phyloP scores from a whole-genome alignment of 768 basidiomycete species.

The Clavulina sp. region DNA sequence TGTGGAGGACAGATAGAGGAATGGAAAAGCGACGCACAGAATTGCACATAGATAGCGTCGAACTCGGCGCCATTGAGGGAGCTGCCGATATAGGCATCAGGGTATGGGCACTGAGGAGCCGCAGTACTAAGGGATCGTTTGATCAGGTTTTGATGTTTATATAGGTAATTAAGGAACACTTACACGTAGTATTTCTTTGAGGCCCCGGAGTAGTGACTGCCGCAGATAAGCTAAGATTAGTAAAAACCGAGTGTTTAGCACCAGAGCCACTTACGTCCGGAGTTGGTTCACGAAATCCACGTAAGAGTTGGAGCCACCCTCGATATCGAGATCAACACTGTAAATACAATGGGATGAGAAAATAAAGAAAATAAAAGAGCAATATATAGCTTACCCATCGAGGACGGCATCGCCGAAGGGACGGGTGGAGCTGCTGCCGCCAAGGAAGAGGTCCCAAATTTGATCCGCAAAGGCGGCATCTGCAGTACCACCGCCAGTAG shows the following conservation, averaged over 20 bases:
- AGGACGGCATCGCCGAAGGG: slow-evolving; percentile 57
- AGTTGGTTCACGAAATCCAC: slow-evolving; percentile 39
- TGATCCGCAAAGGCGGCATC: slow-evolving; percentile 7
- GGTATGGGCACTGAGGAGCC: slow-evolving; percentile 43
- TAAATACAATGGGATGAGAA: neutral
- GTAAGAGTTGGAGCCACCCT: slow-evolving; percentile 35
- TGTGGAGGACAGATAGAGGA: neutral
- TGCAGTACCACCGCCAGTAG: slow-evolving; percentile 31
- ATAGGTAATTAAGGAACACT: neutral
- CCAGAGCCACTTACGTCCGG: slow-evolving; percentile 30
- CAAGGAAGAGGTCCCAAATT: slow-evolving; percentile 59
- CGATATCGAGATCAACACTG: slow-evolving; percentile 46
- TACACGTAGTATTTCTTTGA: slow-evolving; percentile 30
- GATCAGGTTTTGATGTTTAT: neutral
- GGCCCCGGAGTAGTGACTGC: slow-evolving; percentile 28
- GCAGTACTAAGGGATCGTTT: slow-evolving; percentile 41
- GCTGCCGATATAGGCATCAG: slow-evolving; percentile 40
- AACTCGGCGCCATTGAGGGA: slow-evolving; percentile 45
- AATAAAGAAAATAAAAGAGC: neutral
- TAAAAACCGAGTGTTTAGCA: too few species aligned
- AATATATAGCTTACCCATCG: slow-evolving; percentile 35
- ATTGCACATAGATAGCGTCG: slow-evolving; percentile 58
- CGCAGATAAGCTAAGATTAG: neutral
- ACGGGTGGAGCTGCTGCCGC: slow-evolving; percentile 39
- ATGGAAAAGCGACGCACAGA: slow-evolving; percentile 21